A percentile compares a stretch with the other conserved stretches of the same genome.
Conservation (phyloP, 2,329 filamentous ascomycete genomes). For the Aspergillus glaucus region DNA sequence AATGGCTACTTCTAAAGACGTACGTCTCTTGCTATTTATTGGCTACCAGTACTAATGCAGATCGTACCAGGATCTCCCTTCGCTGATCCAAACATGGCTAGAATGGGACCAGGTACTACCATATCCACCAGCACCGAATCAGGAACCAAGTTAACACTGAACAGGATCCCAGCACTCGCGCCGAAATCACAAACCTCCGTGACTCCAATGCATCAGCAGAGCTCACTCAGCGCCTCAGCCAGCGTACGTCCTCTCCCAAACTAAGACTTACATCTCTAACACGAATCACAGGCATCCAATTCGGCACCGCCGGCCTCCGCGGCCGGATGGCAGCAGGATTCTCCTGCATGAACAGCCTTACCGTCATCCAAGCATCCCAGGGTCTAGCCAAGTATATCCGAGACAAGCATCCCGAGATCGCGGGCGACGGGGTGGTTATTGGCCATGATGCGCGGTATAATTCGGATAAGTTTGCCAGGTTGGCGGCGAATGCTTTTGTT, state of each 20-base stretch:
- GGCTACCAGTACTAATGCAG: background rate
- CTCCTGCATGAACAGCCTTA: conserved; percentile 54
- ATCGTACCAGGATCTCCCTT: conserved; percentile 24
- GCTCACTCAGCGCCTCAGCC: conserved; percentile 48
- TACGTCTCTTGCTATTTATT: background rate
- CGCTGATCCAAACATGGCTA: conserved; percentile 52
- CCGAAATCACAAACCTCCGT: conserved; percentile 50
- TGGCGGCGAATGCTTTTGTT: conserved; percentile 56
- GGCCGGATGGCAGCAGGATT: conserved; percentile 62
- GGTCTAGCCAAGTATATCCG: conserved; percentile 57
- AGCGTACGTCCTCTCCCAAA: conserved; percentile 31
- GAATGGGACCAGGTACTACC: conserved; percentile 45
- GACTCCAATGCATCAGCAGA: conserved; percentile 41
- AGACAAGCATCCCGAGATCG: conserved; percentile 36
- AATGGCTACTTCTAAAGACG: too few relatives aligned
- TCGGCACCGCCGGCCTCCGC: conserved; percentile 57
- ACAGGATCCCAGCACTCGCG: conserved; percentile 46
- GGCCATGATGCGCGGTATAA: conserved; percentile 60
- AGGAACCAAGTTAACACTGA: conserved; percentile 6
- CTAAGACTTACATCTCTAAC: background rate
- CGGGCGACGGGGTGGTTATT: conserved; percentile 50
- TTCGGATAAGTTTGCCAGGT: conserved; percentile 54
- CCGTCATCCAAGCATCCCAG: conserved; percentile 58
- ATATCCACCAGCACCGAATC: background rate
- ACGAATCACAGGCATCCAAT: conserved; percentile 45